A percentile compares a stretch with the other conserved stretches of the same genome.
phyloP scores from a whole-genome alignment of 495 filamentous ascomycete genomes.

The Talaromyces liani region DNA sequence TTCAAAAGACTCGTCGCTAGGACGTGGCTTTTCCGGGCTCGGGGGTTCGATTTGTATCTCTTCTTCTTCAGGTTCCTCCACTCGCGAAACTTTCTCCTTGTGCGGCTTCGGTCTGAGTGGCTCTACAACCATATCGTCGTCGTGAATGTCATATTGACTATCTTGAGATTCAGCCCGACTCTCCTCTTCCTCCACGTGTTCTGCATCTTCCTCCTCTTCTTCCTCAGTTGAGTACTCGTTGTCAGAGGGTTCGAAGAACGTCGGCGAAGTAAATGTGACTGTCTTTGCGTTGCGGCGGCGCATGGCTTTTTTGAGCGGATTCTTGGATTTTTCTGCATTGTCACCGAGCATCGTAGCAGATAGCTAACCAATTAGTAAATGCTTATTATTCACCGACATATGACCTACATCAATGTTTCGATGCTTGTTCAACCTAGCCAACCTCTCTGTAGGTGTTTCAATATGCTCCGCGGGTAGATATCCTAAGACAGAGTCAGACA shows the following conservation, averaged over 20 bases:
- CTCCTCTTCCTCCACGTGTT: slow-evolving; percentile 31
- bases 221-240: slow-evolving; percentile 88
- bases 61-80: slow-evolving; percentile 21
- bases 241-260: slow-evolving; percentile 86
- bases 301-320: slow-evolving; percentile 84
- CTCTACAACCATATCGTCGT: slow-evolving; percentile 39
- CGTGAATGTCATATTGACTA: slow-evolving; percentile 23
- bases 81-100: slow-evolving; percentile 27
- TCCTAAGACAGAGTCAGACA: slow-evolving; percentile 43
- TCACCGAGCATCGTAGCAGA: slow-evolving; percentile 93
- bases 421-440: slow-evolving; percentile 95
- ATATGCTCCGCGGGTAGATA: slow-evolving; percentile 98
- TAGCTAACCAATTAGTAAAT: slow-evolving; percentile 43
- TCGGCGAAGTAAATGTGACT: slow-evolving; percentile 79
- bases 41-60: slow-evolving; percentile 23
- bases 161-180: slow-evolving; percentile 28
- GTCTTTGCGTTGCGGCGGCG: slow-evolving; percentile 80
- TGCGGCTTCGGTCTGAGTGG: slow-evolving; percentile 35
- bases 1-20: slow-evolving; percentile 62
- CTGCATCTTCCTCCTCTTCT: slow-evolving; percentile 46
- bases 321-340: slow-evolving; percentile 80
- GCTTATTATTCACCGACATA: not conserved
- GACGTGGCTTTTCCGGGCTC: slow-evolving; percentile 36
- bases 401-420: slow-evolving; percentile 86
- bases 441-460: slow-evolving; percentile 90